Evolutionary conservation across 176 grass and related monocot species (phyloP).

Genomic region (Lolium multiflorum): DNA sequence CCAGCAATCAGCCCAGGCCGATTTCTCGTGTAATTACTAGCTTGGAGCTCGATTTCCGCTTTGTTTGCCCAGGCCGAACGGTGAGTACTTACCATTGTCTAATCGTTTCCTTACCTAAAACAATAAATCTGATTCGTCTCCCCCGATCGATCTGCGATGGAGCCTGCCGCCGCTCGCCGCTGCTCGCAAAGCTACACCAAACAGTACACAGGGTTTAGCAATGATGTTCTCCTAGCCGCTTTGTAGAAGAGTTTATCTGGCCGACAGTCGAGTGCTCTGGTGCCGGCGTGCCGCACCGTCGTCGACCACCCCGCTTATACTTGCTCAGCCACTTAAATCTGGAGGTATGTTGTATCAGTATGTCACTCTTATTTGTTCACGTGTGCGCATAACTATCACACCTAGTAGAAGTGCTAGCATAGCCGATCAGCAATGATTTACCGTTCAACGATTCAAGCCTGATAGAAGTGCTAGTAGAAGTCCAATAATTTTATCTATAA

Average conservation of each 20-base stretch:
- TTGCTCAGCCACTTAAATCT: too few species aligned
- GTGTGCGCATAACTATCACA: neutral
- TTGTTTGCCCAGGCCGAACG: too few species aligned
- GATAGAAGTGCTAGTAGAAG: neutral
- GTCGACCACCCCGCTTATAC: neutral
- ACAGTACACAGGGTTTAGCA: too few species aligned
- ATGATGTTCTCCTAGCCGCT: neutral
- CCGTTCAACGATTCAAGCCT: neutral
- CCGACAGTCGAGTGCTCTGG: neutral
- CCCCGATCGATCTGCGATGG: neutral
- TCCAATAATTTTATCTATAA: neutral
- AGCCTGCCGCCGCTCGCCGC: too few species aligned
- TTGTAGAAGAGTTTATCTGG: neutral
- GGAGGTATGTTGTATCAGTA: too few species aligned
- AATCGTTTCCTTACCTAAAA: neutral
- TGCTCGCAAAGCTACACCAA: neutral
- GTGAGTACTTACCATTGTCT: too few species aligned
- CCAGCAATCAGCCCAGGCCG: too few species aligned
- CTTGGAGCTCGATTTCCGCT: too few species aligned
- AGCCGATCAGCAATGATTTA: neutral
- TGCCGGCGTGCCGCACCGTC: neutral
- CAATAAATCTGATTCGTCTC: neutral
- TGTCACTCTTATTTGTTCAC: neutral
- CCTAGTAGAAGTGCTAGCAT: neutral
- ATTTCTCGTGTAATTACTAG: too few species aligned